Evolutionary conservation across 176 grass and related monocot species (phyloP).

Genomic region (Oropetium thomaeum): DNA sequence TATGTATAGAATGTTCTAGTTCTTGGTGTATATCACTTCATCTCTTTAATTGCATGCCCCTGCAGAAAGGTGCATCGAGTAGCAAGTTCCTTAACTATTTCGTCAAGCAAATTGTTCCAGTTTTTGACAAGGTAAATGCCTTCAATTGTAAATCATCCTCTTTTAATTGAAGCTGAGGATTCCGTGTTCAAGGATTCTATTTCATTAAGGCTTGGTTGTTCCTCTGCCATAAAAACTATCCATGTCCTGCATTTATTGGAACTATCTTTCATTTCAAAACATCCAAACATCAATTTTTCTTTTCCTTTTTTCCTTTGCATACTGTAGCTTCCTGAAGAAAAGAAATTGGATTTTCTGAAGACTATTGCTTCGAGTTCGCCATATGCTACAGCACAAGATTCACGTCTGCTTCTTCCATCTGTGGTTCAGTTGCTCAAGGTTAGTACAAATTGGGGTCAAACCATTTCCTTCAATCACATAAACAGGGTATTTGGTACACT

Average conservation of each 20-base stretch:
- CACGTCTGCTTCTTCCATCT: conserved; percentile 92
- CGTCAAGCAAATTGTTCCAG: conserved; percentile 87
- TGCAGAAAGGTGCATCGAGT: conserved; percentile 88
- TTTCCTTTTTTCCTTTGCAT: conserved; percentile 21
- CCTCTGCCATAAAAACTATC: background rate
- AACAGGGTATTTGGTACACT: background rate
- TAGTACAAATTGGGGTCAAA: background rate
- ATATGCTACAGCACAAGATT: conserved; percentile 85
- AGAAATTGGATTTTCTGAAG: conserved; percentile 92
- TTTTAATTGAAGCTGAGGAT: background rate
- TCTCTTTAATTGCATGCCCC: conserved; percentile 31
- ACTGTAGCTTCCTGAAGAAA: conserved; percentile 81
- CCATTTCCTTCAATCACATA: background rate
- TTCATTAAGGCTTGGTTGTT: background rate
- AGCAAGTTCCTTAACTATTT: conserved; percentile 97
- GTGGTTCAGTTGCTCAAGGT: conserved; percentile 84
- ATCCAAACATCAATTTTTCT: background rate
- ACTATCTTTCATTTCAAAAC: background rate
- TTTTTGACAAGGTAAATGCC: conserved; percentile 85
- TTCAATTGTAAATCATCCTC: conserved; percentile 29
- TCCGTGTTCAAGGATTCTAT: background rate
- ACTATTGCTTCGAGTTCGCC: conserved; percentile 86
- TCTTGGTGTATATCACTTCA: conserved; percentile 13
- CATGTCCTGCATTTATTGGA: background rate
- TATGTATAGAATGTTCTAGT: conserved; percentile 3